Percentiles rank a stretch among this genome's conserved stretches.
These are phyloP conservation scores for Thermothelomyces thermophilus DNA, from an alignment of 2,329 filamentous ascomycete genomes.

Conservation along the genomic window DNA sequence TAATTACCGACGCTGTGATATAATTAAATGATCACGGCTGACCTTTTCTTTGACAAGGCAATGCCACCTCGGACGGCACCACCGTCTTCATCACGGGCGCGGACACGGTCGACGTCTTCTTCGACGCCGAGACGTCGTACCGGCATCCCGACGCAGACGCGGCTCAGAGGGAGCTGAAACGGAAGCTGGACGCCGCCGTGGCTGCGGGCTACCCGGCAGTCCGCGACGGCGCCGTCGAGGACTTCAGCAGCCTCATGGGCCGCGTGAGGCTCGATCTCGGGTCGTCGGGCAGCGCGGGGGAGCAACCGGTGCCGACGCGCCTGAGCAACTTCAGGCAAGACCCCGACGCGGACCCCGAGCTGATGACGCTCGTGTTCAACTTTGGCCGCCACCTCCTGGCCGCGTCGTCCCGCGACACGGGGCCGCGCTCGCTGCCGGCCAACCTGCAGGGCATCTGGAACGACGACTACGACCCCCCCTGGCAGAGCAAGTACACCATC, in stretches of 20 bases:
- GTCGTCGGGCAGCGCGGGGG: not conserved
- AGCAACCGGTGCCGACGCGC: not conserved
- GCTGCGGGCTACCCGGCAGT: slow-evolving; percentile 1
- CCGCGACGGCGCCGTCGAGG: not conserved
- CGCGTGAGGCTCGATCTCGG: slow-evolving; percentile 3
- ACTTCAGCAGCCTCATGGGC: slow-evolving; percentile 1
- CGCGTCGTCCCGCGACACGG: slow-evolving; percentile 20
- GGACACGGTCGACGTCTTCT: not conserved
- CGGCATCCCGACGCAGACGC: not conserved
- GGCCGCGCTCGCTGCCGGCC: slow-evolving; percentile 31
- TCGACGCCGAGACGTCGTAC: slow-evolving; percentile 2
- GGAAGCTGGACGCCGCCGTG: slow-evolving; percentile 1
- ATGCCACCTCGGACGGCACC: not conserved
- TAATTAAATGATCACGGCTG: not conserved
- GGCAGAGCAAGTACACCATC: slow-evolving; percentile 39
- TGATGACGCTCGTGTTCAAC: slow-evolving; percentile 5
- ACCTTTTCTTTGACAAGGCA: not conserved
- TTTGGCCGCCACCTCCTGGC: slow-evolving; percentile 3
- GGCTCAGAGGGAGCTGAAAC: not conserved
- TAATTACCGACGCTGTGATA: too few relatives aligned
- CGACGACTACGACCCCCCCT: slow-evolving; percentile 33
- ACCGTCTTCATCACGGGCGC: not conserved
- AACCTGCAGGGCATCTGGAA: slow-evolving; percentile 42
- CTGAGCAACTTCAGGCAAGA: slow-evolving; percentile 1
- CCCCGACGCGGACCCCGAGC: not conserved